Base-by-base conservation (phyloP, 202 grass and related monocot genomes). In the Schoenoplectus triqueter region DNA sequence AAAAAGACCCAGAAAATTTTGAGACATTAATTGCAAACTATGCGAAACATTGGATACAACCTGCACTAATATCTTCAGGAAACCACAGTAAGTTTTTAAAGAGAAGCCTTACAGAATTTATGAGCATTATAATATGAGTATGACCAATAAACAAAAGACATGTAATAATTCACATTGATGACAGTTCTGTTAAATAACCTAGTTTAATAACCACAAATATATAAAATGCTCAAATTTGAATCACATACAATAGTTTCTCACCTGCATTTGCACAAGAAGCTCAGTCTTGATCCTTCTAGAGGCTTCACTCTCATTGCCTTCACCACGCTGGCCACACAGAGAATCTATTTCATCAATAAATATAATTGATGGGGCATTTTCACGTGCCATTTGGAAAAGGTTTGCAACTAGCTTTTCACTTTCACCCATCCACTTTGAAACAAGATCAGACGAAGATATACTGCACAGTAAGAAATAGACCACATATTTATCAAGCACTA, bases 401-500 rank as follows among this genome's bases (percentile, higher is more conserved):
- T 98, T 98, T 41, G 92, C 88, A 79, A 98, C 95, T 45, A 98
- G 60, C 84, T 98, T 98, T 82, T 98, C 95, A 78, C 95, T 98
- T 89, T 98, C 95, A 82, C 95, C 95, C 95, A 98, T 98, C 95
- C 95, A 98, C 77, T 98, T 98, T 80, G 95, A 98, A 83, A 98
- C 95, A 83, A 98, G 89, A 72, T 98, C 95, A 42, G 95, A 98
- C 6, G 95, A 98, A 92, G 95, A 98, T 90, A 98, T 98, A 64
- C 95, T 98, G 92, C 89, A 88, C 7, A 60, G 75, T 9, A 81
- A 76, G 57, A 78, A 84, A 5, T 18, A 70, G 71, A 2, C 0
- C 39, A 45, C 60, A 81, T 88, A 19, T 70, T 78, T 59, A 61
- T 56, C 39, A 10, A 61, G 18, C 20, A 42, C 60, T 44, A 5